These are phyloP conservation scores for Leccinum incarnatum DNA, from an alignment of 768 basidiomycete genomes.

Conservation along the genomic window DNA sequence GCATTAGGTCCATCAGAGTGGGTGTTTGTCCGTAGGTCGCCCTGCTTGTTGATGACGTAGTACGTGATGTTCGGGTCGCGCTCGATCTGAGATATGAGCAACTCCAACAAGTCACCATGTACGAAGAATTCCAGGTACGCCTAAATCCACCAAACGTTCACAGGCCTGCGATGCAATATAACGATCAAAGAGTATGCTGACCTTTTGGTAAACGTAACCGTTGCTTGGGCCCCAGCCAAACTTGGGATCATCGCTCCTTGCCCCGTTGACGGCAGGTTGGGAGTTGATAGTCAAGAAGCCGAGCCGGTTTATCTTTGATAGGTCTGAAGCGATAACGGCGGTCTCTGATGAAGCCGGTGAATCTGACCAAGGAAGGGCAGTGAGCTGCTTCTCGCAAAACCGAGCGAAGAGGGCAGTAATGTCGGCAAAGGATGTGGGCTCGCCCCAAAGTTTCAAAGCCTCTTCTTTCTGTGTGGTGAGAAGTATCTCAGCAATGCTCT, in stretches of 20 bases:
- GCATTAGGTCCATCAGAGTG: slow-evolving; percentile 95
- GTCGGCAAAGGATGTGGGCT: slow-evolving; percentile 65
- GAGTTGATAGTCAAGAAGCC: slow-evolving; percentile 98
- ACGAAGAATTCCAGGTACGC: slow-evolving; percentile 98
- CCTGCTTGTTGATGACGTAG: slow-evolving; percentile 95
- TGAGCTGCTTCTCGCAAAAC: slow-evolving; percentile 75
- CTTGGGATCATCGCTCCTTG: slow-evolving; percentile 74
- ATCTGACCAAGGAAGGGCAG: slow-evolving; percentile 94
- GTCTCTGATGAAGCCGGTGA: slow-evolving; percentile 85
- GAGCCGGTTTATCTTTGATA: slow-evolving; percentile 82
- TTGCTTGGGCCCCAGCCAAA: slow-evolving; percentile 95
- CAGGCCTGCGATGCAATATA: background rate
- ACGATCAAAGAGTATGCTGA: slow-evolving; percentile 25
- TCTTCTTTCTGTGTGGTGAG: slow-evolving; percentile 70
- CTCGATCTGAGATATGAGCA: slow-evolving; percentile 79
- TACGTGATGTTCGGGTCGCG: slow-evolving; percentile 88
- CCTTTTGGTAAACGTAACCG: slow-evolving; percentile 96
- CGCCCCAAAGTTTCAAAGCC: slow-evolving; percentile 85
- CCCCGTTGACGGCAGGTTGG: slow-evolving; percentile 93
- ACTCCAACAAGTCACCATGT: slow-evolving; percentile 63
- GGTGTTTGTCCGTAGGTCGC: slow-evolving; percentile 92
- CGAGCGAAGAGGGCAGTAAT: slow-evolving; percentile 71
- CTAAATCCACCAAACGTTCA: slow-evolving; percentile 37
- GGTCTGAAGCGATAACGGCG: slow-evolving; percentile 67
- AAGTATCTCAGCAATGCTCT: slow-evolving; percentile 6